A percentile compares a stretch with the other conserved stretches of the same genome.
Evolutionary conservation across 805 yeast species (phyloP).

Genomic region (Torulaspora franciscae): DNA sequence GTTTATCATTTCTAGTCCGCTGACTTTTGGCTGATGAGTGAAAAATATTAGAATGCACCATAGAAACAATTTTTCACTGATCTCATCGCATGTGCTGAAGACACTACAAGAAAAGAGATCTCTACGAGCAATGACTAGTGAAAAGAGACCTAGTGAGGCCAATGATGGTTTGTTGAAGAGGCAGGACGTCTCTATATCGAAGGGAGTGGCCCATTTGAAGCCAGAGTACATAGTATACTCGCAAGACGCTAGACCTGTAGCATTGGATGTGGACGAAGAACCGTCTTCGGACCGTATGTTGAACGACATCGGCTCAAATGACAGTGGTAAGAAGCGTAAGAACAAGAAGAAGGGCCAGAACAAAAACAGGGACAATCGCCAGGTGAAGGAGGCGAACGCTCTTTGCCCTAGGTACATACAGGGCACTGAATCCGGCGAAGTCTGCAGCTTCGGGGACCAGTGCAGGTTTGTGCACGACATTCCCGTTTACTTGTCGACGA

Average conservation of each 20-base stretch:
- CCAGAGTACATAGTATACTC: slow-evolving; percentile 54
- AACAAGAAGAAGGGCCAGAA: slow-evolving; percentile 68
- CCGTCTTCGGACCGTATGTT: slow-evolving; percentile 38
- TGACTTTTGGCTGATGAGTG: slow-evolving; percentile 1
- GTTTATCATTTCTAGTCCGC: background rate
- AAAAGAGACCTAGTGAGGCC: slow-evolving; percentile 24
- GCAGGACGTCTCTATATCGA: slow-evolving; percentile 30
- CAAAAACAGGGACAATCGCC: slow-evolving; percentile 71
- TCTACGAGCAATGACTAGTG: slow-evolving; percentile 18
- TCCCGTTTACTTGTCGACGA: slow-evolving; percentile 53
- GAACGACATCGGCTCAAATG: slow-evolving; percentile 44
- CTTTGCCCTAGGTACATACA: slow-evolving; percentile 56
- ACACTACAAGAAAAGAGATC: background rate
- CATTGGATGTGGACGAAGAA: slow-evolving; percentile 47
- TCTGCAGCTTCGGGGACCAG: slow-evolving; percentile 62
- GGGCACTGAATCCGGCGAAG: slow-evolving; percentile 45
- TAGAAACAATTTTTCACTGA: background rate
- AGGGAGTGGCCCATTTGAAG: slow-evolving; percentile 75
- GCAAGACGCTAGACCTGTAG: slow-evolving; percentile 15
- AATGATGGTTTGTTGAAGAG: slow-evolving; percentile 18
- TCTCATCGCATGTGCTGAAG: background rate
- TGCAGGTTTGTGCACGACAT: slow-evolving; percentile 81
- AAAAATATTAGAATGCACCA: background rate
- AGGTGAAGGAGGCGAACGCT: slow-evolving; percentile 56
- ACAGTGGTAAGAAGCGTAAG: slow-evolving; percentile 39